Base-by-base conservation (phyloP, 208 protist genomes). In the Porcisia hertigi region DNA sequence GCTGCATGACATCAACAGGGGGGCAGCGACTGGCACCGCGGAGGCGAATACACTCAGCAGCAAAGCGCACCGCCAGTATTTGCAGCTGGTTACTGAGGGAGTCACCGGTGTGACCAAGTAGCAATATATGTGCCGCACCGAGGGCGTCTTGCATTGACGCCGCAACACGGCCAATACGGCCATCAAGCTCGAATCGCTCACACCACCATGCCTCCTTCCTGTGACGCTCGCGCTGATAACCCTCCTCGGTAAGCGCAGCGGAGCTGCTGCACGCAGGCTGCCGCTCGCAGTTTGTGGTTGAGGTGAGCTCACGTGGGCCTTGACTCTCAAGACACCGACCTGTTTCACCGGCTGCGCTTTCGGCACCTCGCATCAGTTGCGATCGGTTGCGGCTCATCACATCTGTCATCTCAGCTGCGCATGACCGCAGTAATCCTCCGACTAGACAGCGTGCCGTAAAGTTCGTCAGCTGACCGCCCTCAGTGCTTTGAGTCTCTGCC, bases 101-200 rank as follows among this genome's bases (percentile, higher is more conserved):
- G n/a, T 25, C 23, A 54, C 80, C 52, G n/a, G 81, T 76, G 54
- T 85, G 77, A 7, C 90, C 87, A 20, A 79, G 70, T 43, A 92
- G 72, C 5, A 88, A 65, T 20, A 85, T 52, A 11, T 81, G 80
- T 18, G 79, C 77, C 23, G 81, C 73, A 3, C 77, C 80, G 5
- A 88, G 53, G 16, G 75, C 69, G 11, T 71, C 75, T 67, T 92
- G 75, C 58, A 94, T 55, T n/a, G 69, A 59, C 53, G 41, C 59
- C 0, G 87, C 84, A 1, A 86, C 84, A 2, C 53, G n/a, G 49
- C 62, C 36, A 30, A 88, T 58, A 8, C 60, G 43, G 14, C 8
- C n/a, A 47, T 88, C 85, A 25, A 88, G 71, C 16, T 58, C 59
- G 49, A 79, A 81, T 5, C 85, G 73, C 16, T 55, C 62, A 23